Base-by-base conservation (phyloP, 257 asterid genomes). In the Fraxinus excelsior region DNA sequence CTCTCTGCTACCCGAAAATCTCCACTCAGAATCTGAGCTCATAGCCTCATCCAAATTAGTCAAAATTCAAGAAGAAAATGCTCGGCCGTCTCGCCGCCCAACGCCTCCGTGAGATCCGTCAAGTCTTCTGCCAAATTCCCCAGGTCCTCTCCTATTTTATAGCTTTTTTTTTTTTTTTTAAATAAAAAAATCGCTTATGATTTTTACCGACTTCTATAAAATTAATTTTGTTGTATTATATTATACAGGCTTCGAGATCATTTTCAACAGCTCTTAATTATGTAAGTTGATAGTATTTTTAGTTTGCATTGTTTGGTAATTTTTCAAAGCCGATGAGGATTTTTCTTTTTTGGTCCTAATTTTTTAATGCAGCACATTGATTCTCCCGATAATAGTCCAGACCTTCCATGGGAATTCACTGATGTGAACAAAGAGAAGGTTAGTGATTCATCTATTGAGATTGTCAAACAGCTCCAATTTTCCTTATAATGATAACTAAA, bases 221-320 rank as follows among this genome's bases (percentile, higher is more conserved):
- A 62, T 62, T 65, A 64, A 14, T 40, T 25, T 60, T 67, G 75
- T 72, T 51, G 82, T 73, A 38, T 75, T 14, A 11, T 78, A 38
- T 75, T 14, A 11, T 78, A 82, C 88, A 93, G 98, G 89, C 86
- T n/a, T 84, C 93, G 53, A 88, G 96, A 81, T 89, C 96, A 5
- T 85, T 94, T 62, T 92, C 98, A 67, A 90, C 97, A 67, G 97
- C 99, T 67, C 84, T 92, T 76, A 95, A 95, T 83, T 95, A 91
- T 76, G 99, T 93, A 74, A 90, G 97, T 78, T 78, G 31, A 18
- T 13, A 35, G 29, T 65, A 76, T 18, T 26, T 62, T 3, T 10
- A 25, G 25, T 31, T 16, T 35, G 2, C 35, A 26, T 26, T 74
- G 6, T 56, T 46, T 21, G 23, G n/a, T 26, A n/a, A 38, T 71